Conservation (phyloP, 306 rosid species). For the Castanea mollissima region DNA sequence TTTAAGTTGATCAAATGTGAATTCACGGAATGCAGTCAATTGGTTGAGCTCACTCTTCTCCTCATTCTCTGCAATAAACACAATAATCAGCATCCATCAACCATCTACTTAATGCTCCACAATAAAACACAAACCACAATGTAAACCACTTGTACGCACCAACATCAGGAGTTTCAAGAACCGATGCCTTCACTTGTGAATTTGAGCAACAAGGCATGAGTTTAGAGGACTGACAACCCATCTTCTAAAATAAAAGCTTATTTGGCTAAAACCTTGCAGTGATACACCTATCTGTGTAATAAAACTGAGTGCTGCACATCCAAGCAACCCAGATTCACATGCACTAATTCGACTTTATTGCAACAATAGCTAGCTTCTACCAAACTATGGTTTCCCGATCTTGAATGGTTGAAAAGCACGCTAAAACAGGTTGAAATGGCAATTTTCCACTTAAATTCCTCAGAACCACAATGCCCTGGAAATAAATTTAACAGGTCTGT, state of each 20-base stretch:
- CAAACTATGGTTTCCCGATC: slow-evolving; percentile 13
- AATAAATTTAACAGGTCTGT: neutral
- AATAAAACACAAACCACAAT: neutral
- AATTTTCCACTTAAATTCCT: neutral
- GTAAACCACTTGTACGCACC: slow-evolving; percentile 40
- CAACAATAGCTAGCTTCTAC: slow-evolving; percentile 11
- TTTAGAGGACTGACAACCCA: slow-evolving; percentile 74
- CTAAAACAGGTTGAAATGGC: neutral
- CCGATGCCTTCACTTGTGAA: slow-evolving; percentile 75
- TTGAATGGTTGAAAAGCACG: slow-evolving; percentile 10
- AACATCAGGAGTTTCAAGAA: slow-evolving; percentile 61
- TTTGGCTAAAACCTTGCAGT: slow-evolving; percentile 22
- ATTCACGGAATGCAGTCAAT: slow-evolving; percentile 60
- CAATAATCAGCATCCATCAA: slow-evolving; percentile 12
- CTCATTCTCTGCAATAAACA: slow-evolving; percentile 55
- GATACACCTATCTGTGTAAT: slow-evolving; percentile 14
- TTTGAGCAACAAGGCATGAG: slow-evolving; percentile 63
- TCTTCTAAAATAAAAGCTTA: slow-evolving; percentile 33
- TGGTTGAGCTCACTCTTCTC: slow-evolving; percentile 46
- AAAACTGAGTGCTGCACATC: slow-evolving; percentile 22
- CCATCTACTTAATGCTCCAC: slow-evolving; percentile 6
- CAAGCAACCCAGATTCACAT: slow-evolving; percentile 20
- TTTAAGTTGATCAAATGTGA: slow-evolving; percentile 68
- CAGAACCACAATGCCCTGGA: neutral
- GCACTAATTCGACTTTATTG: slow-evolving; percentile 18